These are phyloP conservation scores for Ilex paraguariensis DNA, from an alignment of 305 asterid species.

Conservation along the genomic window DNA sequence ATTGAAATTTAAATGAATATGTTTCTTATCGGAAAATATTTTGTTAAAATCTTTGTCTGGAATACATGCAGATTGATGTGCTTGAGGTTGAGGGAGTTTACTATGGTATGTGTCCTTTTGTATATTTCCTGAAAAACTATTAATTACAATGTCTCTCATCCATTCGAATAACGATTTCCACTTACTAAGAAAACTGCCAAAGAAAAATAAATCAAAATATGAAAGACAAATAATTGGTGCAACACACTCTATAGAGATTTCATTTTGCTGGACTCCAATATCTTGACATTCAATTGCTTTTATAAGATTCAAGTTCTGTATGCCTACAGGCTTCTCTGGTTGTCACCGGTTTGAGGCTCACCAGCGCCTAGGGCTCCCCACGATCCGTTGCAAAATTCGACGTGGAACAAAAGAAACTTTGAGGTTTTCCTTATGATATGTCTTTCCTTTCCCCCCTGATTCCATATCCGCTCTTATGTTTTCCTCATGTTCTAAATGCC, in stretches of 20 bases:
- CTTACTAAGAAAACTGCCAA: no score
- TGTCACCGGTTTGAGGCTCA: constrained; percentile 90
- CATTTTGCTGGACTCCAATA: not conserved
- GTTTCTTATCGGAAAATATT: no score
- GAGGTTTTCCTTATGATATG: constrained; percentile 33
- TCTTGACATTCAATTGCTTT: not conserved
- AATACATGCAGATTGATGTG: constrained; percentile 79
- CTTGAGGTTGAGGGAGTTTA: constrained; percentile 87
- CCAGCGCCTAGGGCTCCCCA: constrained; percentile 75
- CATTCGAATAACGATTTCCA: no score
- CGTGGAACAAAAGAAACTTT: constrained; percentile 89
- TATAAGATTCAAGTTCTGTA: not conserved
- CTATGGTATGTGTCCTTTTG: constrained; percentile 44
- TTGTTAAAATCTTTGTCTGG: no score
- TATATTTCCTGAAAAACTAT: no score
- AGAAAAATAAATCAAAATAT: no score
- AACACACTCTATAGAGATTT: no score
- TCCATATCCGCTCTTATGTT: not conserved
- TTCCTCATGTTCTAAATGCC: not conserved
- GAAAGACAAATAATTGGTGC: no score
- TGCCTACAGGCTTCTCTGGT: constrained; percentile 69
- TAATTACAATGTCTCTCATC: no score
- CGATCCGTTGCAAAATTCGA: constrained; percentile 84
- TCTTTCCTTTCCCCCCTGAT: not conserved
- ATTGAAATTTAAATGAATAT: no score